phyloP scores from a whole-genome alignment of 495 filamentous ascomycete species.

The Saxophila tyrrhenica region DNA sequence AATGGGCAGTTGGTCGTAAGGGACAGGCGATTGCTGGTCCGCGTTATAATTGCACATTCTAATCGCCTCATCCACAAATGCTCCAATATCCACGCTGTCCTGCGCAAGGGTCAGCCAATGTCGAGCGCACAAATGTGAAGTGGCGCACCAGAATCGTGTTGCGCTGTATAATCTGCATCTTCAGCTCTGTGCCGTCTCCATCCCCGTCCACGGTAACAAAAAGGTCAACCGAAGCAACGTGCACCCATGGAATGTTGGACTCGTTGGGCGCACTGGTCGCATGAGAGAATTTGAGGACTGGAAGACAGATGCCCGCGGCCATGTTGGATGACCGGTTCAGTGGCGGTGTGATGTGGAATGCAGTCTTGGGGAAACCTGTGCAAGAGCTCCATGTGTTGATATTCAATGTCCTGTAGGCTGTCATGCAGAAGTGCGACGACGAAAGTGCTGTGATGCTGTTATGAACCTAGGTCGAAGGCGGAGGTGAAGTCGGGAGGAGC shows the following conservation, averaged over 20 bases:
- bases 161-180: conserved; percentile 6
- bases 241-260: conserved; percentile 22
- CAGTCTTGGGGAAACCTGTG: too few species aligned
- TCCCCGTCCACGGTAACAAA: conserved; percentile 10
- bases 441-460: too few species aligned
- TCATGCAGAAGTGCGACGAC: too few species aligned
- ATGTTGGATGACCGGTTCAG: conserved; percentile 2
- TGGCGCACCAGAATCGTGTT: conserved; percentile 6
- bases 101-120: background rate
- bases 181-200: conserved; percentile 1
- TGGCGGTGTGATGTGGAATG: too few species aligned
- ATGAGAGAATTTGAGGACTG: conserved; percentile 23
- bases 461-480: too few species aligned
- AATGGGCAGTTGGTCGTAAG: conserved; percentile 14
- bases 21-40: background rate
- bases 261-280: conserved; percentile 15
- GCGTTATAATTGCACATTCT: background rate
- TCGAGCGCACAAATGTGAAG: background rate
- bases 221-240: conserved; percentile 9
- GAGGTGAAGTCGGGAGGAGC: too few species aligned
- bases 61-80: conserved; percentile 4
- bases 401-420: too few species aligned
- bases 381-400: too few species aligned
- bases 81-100: conserved; percentile 12
- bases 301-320: conserved; percentile 13